Percentiles rank a stretch among this genome's conserved stretches.
Conservation (phyloP, 192 early-diverging fungal genomes). For the Umbelopsis sp. region DNA sequence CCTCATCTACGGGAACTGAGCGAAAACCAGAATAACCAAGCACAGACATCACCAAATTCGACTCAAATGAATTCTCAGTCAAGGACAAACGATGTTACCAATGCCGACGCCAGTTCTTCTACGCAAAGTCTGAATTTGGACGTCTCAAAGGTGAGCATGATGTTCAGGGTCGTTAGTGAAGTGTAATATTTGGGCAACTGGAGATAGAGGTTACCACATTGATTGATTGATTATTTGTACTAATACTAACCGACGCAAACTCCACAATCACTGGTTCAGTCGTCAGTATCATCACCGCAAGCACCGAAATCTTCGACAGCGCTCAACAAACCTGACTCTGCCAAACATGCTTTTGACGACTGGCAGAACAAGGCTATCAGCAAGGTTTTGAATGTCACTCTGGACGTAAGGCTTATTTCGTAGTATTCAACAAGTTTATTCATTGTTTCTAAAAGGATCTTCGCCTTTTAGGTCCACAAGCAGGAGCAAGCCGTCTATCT, state of each 20-base stretch:
- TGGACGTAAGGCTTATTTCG: slow-evolving; percentile 56
- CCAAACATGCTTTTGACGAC: slow-evolving; percentile 44
- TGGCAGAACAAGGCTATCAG: slow-evolving; percentile 89
- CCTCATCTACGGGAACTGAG: slow-evolving; percentile 54
- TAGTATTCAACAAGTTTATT: no score
- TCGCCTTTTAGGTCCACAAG: neutral
- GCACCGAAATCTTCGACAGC: neutral
- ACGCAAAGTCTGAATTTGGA: slow-evolving; percentile 6
- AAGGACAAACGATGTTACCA: neutral
- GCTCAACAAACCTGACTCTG: slow-evolving; percentile 8
- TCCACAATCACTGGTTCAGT: neutral
- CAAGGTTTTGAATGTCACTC: slow-evolving; percentile 74
- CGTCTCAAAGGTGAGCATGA: neutral
- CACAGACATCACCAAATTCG: neutral
- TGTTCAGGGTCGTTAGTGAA: neutral
- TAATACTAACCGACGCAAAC: neutral
- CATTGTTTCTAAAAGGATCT: no score
- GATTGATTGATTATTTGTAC: neutral
- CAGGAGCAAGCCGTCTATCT: slow-evolving; percentile 32
- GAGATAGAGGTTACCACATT: no score
- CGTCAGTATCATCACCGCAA: neutral
- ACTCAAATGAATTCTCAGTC: neutral
- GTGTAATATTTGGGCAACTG: no score
- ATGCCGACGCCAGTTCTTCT: neutral
- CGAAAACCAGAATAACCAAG: slow-evolving; percentile 22